These are phyloP conservation scores for Schizopora paradoxa DNA, from an alignment of 1,284 basidiomycete genomes.

Conservation along the genomic window DNA sequence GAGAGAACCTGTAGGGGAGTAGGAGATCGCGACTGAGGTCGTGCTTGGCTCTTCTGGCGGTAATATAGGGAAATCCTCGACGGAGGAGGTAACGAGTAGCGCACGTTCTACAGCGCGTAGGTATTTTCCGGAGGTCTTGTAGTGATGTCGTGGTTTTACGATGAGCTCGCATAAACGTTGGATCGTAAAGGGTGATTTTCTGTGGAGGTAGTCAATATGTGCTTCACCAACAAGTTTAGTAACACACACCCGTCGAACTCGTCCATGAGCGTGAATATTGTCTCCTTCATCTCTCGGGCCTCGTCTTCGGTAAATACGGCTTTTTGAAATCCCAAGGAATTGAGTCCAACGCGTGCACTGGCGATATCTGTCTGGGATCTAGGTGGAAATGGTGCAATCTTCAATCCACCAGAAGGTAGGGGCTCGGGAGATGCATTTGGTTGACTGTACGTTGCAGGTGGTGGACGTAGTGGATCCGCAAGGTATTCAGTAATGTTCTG, in stretches of 20 bases:
- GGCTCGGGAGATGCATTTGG: constrained; percentile 17
- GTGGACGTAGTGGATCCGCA: constrained; percentile 38
- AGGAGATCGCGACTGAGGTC: constrained; percentile 22
- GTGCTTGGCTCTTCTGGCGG: constrained; percentile 28
- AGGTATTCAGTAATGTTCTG: constrained; percentile 61
- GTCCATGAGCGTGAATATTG: constrained; percentile 63
- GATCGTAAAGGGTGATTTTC: constrained; percentile 85
- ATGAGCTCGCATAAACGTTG: constrained; percentile 90
- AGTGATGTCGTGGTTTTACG: constrained; percentile 62
- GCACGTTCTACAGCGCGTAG: constrained; percentile 85
- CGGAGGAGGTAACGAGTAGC: constrained; percentile 80
- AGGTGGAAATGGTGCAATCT: constrained; percentile 75
- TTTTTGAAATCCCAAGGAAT: constrained; percentile 49
- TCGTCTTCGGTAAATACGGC: constrained; percentile 62
- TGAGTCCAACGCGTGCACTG: constrained; percentile 39
- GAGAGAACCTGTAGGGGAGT: constrained; percentile 39
- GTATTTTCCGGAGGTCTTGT: constrained; percentile 83
- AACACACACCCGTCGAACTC: constrained; percentile 70
- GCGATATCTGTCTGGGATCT: constrained; percentile 35
- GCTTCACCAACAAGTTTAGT: constrained; percentile 7
- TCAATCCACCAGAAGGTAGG: constrained; percentile 55
- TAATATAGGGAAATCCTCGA: constrained; percentile 59
- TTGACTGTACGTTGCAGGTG: constrained; percentile 18
- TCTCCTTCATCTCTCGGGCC: constrained; percentile 51
- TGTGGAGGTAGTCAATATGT: constrained; percentile 23